Percentiles rank a stretch among this genome's conserved stretches.
phyloP scores from a whole-genome alignment of 208 protist species.

The Porcisia hertigi region DNA sequence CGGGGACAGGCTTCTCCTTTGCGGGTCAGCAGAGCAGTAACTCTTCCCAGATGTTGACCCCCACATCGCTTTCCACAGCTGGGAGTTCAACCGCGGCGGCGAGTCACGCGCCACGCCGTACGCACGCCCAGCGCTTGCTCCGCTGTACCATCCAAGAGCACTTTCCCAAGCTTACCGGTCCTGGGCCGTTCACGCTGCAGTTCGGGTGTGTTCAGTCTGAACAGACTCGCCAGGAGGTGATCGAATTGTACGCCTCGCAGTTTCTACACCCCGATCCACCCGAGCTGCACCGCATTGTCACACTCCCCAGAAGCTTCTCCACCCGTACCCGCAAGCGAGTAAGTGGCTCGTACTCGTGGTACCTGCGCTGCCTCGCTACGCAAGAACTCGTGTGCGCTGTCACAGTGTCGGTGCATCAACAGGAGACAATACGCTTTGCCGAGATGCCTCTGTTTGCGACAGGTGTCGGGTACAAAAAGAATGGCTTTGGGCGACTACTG shows the following conservation, averaged over 20 bases:
- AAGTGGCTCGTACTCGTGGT: constrained; percentile 81
- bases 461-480: constrained; percentile 84
- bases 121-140: constrained; percentile 77
- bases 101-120: constrained; percentile 30
- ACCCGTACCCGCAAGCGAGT: constrained; percentile 73
- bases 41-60: constrained; percentile 9
- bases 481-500: constrained; percentile 75
- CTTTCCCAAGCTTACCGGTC: constrained; percentile 66
- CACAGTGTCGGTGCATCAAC: constrained; percentile 75
- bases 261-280: constrained; percentile 80
- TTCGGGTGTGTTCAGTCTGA: constrained; percentile 75
- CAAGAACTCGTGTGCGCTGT: constrained; percentile 78
- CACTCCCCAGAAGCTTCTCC: constrained; percentile 60
- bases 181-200: constrained; percentile 60
- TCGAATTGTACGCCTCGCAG: constrained; percentile 84
- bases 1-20: neutral
- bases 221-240: constrained; percentile 56
- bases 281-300: constrained; percentile 72
- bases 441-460: constrained; percentile 90
- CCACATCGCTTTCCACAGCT: constrained; percentile 11
- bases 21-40: neutral
- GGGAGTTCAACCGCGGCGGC: constrained; percentile 10
- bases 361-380: constrained; percentile 66
- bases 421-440: constrained; percentile 77
- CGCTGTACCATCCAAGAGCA: constrained; percentile 82